These are phyloP conservation scores for Geosmithia morbida DNA, from an alignment of 2,329 filamentous ascomycete species.

Conservation along the genomic window DNA sequence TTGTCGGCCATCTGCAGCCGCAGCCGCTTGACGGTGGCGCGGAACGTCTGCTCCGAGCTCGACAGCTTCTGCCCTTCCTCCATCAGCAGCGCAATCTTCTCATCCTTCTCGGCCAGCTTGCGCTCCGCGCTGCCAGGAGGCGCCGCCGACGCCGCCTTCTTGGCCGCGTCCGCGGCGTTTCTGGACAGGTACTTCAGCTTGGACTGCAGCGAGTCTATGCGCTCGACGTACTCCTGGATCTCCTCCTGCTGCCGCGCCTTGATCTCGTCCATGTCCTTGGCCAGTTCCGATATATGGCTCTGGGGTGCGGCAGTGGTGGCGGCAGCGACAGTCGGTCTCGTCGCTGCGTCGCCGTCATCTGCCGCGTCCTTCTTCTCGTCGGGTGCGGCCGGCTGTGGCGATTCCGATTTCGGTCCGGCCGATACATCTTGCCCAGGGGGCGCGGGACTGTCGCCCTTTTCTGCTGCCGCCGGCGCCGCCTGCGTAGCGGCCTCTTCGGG, in stretches of 20 bases:
- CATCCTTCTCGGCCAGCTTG: conserved; percentile 77
- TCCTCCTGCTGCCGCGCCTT: conserved; percentile 54
- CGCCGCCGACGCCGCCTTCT: conserved; percentile 48
- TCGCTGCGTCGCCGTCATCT: neutral
- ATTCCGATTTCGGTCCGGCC: neutral
- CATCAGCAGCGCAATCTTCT: conserved; percentile 78
- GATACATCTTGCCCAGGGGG: neutral
- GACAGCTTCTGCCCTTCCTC: conserved; percentile 86
- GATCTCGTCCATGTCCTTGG: conserved; percentile 10
- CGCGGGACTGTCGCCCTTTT: neutral
- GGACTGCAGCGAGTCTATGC: conserved; percentile 80
- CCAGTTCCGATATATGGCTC: conserved; percentile 1
- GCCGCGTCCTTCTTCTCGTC: neutral
- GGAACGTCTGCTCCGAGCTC: conserved; percentile 71
- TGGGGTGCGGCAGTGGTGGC: neutral
- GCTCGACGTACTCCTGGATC: conserved; percentile 68
- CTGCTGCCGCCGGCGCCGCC: neutral
- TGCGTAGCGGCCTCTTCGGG: neutral
- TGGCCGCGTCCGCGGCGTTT: conserved; percentile 63
- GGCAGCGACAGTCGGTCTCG: neutral
- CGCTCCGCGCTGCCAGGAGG: conserved; percentile 54
- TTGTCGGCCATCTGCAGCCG: conserved; percentile 49
- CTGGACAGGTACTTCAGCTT: conserved; percentile 82
- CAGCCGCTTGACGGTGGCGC: conserved; percentile 71
- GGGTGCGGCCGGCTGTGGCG: conserved; percentile 1